Evolutionary conservation across 176 grass and related monocot genomes (phyloP).

Genomic region (Stipa capillata): DNA sequence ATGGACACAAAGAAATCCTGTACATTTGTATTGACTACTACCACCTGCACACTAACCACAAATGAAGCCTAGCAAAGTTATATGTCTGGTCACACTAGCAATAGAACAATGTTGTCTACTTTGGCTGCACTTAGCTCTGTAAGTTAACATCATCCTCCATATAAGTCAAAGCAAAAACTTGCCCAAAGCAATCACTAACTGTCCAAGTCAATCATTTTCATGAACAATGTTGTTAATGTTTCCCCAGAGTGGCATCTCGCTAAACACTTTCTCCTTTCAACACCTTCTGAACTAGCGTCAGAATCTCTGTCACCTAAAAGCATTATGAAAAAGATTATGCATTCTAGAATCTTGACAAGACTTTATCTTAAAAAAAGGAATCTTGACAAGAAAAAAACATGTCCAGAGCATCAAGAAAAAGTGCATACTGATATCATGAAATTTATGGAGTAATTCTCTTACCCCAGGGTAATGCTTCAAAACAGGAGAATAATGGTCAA

Average conservation of each 20-base stretch:
- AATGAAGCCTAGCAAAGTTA: background rate
- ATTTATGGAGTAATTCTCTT: constrained; percentile 20
- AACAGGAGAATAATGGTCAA: constrained; percentile 89
- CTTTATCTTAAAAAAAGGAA: no score
- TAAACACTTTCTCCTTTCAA: constrained; percentile 56
- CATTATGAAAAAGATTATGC: background rate
- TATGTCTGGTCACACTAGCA: background rate
- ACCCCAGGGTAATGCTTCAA: constrained; percentile 87
- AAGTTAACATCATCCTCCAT: constrained; percentile 1
- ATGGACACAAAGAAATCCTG: background rate
- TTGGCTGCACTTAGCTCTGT: background rate
- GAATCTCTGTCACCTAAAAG: constrained; percentile 56
- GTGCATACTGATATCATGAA: background rate
- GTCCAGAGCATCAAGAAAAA: background rate
- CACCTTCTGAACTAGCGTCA: constrained; percentile 47
- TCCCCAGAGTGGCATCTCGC: background rate
- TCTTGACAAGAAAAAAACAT: background rate
- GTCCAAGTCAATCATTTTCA: background rate
- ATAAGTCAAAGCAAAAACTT: background rate
- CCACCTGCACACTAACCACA: constrained; percentile 19
- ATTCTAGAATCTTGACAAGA: background rate
- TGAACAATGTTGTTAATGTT: background rate
- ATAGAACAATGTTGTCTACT: constrained; percentile 3
- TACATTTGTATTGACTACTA: background rate
- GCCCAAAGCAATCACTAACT: background rate